phyloP scores from a whole-genome alignment of 2,329 filamentous ascomycete species.

The Orbilia blumenaviensis region DNA sequence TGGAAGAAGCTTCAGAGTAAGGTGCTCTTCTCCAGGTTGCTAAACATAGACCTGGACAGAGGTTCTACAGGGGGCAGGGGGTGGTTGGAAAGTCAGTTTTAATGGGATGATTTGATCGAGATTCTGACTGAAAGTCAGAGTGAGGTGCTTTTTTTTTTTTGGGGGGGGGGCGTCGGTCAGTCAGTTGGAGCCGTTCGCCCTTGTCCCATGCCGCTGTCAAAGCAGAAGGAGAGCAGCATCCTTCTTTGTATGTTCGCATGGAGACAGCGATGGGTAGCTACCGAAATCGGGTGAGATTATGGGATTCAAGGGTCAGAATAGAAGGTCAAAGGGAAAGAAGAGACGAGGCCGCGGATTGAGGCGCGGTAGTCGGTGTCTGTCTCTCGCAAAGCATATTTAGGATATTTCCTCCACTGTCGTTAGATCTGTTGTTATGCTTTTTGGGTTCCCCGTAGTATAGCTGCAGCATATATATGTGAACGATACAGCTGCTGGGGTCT shows the following conservation, averaged over 20 bases:
- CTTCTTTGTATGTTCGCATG: conserved; percentile 47
- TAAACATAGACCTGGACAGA: conserved; percentile 46
- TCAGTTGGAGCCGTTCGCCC: conserved; percentile 25
- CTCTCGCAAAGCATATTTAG: conserved; percentile 15
- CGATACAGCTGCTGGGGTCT: conserved; percentile 21
- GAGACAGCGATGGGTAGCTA: conserved; percentile 42
- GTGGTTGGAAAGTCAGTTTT: conserved; percentile 11
- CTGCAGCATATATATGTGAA: conserved; percentile 43
- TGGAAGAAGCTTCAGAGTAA: conserved; percentile 49
- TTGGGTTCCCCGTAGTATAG: conserved; percentile 42
- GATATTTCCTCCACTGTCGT: conserved; percentile 12
- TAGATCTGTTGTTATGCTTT: conserved; percentile 25
- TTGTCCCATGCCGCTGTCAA: conserved; percentile 35
- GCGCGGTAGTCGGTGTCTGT: conserved; percentile 43
- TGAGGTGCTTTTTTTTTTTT: conserved; percentile 27
- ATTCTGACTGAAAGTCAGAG: conserved; percentile 7
- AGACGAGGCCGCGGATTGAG: conserved; percentile 30
- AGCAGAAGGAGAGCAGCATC: conserved; percentile 38
- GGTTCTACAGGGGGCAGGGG: conserved; percentile 23
- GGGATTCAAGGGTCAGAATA: conserved; percentile 32
- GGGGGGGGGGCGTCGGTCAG: conserved; percentile 6
- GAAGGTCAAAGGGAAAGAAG: conserved; percentile 49
- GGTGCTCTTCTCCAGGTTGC: conserved; percentile 36
- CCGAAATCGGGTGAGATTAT: conserved; percentile 47
- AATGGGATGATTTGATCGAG: conserved; percentile 43